Base-by-base conservation (phyloP, 371 early-diverging fungal species). In the Entomophthora muscae region DNA sequence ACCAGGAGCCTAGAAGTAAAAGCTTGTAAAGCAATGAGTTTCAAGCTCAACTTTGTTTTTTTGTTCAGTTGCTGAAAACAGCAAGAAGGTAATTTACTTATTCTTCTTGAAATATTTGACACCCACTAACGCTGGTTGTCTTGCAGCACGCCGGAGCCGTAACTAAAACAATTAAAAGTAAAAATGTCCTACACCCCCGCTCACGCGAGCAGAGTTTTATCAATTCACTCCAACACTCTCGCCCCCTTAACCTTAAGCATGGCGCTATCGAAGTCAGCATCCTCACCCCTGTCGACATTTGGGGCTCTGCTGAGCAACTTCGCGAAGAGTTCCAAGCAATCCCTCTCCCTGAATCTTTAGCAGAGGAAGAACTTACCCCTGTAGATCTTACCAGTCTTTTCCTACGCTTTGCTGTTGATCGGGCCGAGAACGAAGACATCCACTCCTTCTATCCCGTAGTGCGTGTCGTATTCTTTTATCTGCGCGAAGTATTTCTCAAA, bases 171-270 rank as follows among this genome's bases (percentile, higher is more conserved):
- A 54, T 54, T 54, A 54, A 5, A 10, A 54, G 22, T 23, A 3
- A 54, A 54, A 17, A 54, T 54, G 54, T 17, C 30, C 7, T 28
- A 17, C 17, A 10, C 57, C 28, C 30, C 10, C 57, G 57, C 31
- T 57, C 57, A 17, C 57, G 57, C 22, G 30, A 57, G 22, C 57
- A 26, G 13, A 28, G 28, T 29, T 57, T 28, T 22, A n/a, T 12
- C 22, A 31, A 17, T 29, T 7, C 10, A 13, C 31, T 22, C 7
- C 57, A 13, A 12, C 13, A 51, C 29, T 73, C 85, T 64, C 86
- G 91, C 67, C 90, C 90, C 66, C 78, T 93, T 60, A 77, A 83
- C 68, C 75, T 90, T 72, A 89, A 85, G 78, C 83, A 85, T 68
- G 81, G 81, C 69, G n/a, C n/a, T n/a, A n/a, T n/a, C n/a, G n/a